These are phyloP conservation scores for Haematococcus sp. DNA, from an alignment of 139 green algal genomes.

Conservation along the genomic window DNA sequence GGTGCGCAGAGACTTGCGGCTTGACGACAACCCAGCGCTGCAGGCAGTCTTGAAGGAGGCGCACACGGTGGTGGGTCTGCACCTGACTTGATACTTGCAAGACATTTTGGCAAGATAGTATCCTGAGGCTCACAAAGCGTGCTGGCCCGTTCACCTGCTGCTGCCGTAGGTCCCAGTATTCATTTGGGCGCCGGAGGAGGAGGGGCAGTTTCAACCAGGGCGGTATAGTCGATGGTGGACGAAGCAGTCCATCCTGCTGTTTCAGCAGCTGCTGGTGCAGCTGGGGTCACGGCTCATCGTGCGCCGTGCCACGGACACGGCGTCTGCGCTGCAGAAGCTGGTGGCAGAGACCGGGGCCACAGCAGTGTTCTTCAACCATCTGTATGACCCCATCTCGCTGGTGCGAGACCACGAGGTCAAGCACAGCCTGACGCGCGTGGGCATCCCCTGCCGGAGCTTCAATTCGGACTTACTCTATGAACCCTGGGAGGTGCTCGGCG, in stretches of 20 bases:
- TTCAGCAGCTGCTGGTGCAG: conserved; percentile 47
- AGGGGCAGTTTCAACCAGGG: conserved; percentile 92
- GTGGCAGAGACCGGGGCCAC: conserved; percentile 54
- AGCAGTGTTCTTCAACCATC: conserved; percentile 89
- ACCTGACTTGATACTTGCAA: neutral
- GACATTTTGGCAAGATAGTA: neutral
- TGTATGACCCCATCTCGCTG: conserved; percentile 93
- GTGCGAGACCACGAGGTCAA: conserved; percentile 87
- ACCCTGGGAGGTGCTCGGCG: conserved; percentile 86
- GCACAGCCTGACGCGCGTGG: conserved; percentile 41
- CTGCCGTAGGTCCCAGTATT: conserved; percentile 76
- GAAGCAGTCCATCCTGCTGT: conserved; percentile 22
- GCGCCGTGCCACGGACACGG: conserved; percentile 51
- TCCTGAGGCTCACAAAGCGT: neutral
- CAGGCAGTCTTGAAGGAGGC: conserved; percentile 56
- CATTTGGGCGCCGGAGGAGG: conserved; percentile 89
- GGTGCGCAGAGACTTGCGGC: conserved; percentile 73
- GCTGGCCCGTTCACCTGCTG: neutral
- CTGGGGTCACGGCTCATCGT: conserved; percentile 75
- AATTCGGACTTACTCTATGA: conserved; percentile 90
- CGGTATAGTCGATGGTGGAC: conserved; percentile 68
- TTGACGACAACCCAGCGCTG: conserved; percentile 82
- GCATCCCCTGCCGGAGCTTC: conserved; percentile 67
- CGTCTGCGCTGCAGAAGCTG: conserved; percentile 52
- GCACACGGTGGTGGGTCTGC: conserved; percentile 59